Conservation (phyloP, 345 rosid genomes). For the Bruguiera parviflora region DNA sequence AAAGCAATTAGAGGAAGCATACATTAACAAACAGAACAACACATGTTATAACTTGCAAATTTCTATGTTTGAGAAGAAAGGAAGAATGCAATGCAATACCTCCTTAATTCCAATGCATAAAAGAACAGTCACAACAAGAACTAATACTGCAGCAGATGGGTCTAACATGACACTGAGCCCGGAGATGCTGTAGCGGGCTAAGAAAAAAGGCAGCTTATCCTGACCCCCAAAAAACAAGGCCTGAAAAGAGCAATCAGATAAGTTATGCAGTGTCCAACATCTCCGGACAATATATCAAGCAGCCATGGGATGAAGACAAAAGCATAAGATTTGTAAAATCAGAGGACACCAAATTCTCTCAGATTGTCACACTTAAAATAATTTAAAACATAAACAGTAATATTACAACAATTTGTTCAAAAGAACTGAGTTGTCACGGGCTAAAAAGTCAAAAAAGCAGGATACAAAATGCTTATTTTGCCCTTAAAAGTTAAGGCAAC, state of each 20-base stretch:
- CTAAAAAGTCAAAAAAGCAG: no score
- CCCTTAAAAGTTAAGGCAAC: no score
- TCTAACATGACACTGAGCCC: slow-evolving; percentile 24
- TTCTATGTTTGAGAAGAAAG: neutral
- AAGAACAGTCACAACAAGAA: slow-evolving; percentile 30
- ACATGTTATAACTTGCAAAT: neutral
- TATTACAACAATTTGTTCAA: no score
- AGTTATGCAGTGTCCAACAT: neutral
- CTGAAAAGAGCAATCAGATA: slow-evolving; percentile 10
- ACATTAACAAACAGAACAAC: neutral
- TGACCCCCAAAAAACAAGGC: slow-evolving; percentile 31
- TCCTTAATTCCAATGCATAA: slow-evolving; percentile 35
- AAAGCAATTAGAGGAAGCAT: slow-evolving; percentile 8
- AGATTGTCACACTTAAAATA: no score
- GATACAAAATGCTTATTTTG: no score
- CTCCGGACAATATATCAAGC: no score
- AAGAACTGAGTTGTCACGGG: no score
- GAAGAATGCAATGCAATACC: slow-evolving; percentile 4
- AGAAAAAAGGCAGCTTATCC: slow-evolving; percentile 24
- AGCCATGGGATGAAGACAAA: no score
- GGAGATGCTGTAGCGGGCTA: slow-evolving; percentile 30
- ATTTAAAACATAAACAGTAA: no score
- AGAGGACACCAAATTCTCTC: no score
- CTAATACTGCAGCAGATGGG: slow-evolving; percentile 32
- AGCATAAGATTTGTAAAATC: no score